A percentile compares a stretch with the other conserved stretches of the same genome.
phyloP scores from a whole-genome alignment of 306 rosid genomes.

The Benincasa hispida region DNA sequence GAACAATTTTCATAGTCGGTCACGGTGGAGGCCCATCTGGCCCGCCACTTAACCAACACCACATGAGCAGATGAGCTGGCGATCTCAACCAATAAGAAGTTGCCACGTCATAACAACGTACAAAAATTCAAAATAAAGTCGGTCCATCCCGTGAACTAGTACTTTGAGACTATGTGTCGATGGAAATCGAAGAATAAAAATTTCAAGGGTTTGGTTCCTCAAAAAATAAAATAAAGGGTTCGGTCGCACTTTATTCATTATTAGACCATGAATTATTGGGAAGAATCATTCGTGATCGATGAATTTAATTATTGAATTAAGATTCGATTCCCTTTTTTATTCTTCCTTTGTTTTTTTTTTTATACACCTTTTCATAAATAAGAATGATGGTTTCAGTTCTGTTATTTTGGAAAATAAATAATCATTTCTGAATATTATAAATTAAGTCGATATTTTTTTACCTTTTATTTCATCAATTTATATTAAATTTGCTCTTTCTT shows the following conservation, averaged over 20 bases:
- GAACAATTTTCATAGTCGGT: not conserved
- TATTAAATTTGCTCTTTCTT: too few species aligned
- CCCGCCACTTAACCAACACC: slow-evolving; percentile 1
- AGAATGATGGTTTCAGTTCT: not conserved
- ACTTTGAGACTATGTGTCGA: not conserved
- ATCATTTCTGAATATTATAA: too few species aligned
- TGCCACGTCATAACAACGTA: not conserved
- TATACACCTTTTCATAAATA: not conserved
- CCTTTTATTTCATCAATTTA: not conserved
- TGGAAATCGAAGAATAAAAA: not conserved
- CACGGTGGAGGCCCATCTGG: not conserved
- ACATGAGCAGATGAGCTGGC: slow-evolving; percentile 5
- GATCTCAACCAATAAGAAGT: not conserved
- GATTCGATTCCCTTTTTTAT: not conserved
- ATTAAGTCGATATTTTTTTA: too few species aligned
- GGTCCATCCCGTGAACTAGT: not conserved
- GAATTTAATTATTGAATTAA: not conserved
- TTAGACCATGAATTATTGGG: not conserved
- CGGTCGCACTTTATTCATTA: not conserved
- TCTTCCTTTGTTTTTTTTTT: too few species aligned
- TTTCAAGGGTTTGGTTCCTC: not conserved
- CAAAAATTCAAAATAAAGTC: not conserved
- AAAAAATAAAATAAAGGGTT: not conserved
- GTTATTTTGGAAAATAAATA: not conserved
- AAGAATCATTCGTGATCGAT: not conserved